phyloP scores from a whole-genome alignment of 106 monocot species.

The Dendrobium catenatum region DNA sequence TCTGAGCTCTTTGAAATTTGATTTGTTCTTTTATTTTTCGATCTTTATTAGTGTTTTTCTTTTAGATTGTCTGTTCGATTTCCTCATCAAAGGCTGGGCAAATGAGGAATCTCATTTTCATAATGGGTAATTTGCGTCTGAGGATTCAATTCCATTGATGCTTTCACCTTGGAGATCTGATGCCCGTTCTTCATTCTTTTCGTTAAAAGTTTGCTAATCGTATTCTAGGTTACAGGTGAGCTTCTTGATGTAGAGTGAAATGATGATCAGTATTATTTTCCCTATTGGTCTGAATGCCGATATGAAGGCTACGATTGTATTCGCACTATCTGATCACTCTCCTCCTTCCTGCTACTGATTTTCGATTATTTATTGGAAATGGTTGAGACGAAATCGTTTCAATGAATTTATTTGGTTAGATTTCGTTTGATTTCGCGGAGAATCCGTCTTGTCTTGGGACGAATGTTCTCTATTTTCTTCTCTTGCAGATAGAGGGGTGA shows the following conservation, averaged over 20 bases:
- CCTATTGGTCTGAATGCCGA: constrained; percentile 4
- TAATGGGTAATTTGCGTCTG: constrained; percentile 2
- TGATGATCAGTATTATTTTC: background rate
- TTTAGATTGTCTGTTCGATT: no score
- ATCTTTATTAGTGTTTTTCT: background rate
- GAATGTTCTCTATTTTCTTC: no score
- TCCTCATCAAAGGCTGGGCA: background rate
- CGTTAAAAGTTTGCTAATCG: background rate
- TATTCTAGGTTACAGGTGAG: background rate
- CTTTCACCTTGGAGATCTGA: constrained; percentile 4
- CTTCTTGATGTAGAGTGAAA: background rate
- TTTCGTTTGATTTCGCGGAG: background rate
- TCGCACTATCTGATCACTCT: constrained; percentile 1
- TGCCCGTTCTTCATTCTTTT: background rate
- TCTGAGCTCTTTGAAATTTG: no score
- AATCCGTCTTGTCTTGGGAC: no score
- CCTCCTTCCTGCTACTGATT: background rate
- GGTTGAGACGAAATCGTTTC: no score
- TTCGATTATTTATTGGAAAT: no score
- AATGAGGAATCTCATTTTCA: background rate
- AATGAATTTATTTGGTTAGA: background rate
- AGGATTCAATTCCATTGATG: background rate
- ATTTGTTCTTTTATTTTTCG: no score
- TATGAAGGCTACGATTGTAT: constrained; percentile 1
- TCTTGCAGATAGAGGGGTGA: no score